Evolutionary conservation across 768 basidiomycete species (phyloP), one percentile per base, ranked within the genome.

Genomic region (Hypholoma sublateritium): DNA sequence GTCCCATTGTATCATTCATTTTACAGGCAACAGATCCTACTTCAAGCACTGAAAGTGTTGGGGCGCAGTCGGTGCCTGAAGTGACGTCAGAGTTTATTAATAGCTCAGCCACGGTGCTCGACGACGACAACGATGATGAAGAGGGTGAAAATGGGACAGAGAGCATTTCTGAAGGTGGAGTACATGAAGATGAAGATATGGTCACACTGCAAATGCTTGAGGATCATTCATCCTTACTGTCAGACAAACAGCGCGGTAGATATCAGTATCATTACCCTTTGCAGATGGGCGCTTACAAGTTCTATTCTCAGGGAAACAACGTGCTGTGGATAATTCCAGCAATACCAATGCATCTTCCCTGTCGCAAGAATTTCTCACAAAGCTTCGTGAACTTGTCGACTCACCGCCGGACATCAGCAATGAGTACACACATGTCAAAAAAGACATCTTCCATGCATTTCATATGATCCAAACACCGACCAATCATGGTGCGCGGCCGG

Each of bases 381-480:
- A 43, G 42, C 42, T 43, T 43, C 42, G 21, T n/a, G 7, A 8
- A 8, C 8, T 43, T 43, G 16, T 43, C 6, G 16, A 43, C 3
- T 12, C 16, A 8, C 42, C 42, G 8, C 42, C 42, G 16, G 42
- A 43, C 21, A 21, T 21, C 8, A n/a, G n/a, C 3, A 43, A 43
- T 21, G 16, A 17, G 2, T 43, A 43, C 16, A 43, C 42, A 17
- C 8, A 16, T 17, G 21, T 62, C 21, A 64, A 68, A 37, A 68
- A 65, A 19, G 67, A 66, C 42, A 54, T 63, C 5, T 68, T 65
- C 32, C 67, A 68, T 56, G 66, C 57, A 34, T 67, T 65, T 28
- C 58, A 66, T 16, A 67, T 64, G 62, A 50, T 59, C 25, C 25
- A 28, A 28, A 28, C 25, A 3, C 25, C 25, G 7, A 16, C 59